Base-by-base conservation (phyloP, 2,329 filamentous ascomycete species). In the Diaporthe ampelina region DNA sequence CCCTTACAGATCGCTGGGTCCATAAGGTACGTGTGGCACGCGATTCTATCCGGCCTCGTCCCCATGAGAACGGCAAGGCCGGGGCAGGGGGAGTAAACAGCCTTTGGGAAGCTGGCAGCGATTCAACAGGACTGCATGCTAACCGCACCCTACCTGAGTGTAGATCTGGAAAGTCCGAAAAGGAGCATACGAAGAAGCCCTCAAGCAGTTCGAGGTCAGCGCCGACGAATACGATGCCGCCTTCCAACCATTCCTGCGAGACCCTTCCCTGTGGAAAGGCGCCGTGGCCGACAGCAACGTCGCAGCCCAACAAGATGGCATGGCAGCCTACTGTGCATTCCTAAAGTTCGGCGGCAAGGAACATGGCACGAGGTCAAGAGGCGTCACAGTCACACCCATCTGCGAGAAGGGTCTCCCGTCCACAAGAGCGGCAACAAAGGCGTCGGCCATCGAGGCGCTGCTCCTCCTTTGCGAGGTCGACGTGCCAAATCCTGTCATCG, bases 81-180 rank as follows among this genome's bases (percentile, higher is more conserved):
- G 52, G 21, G 63, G 13, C 48, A 21, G 48, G 11, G 26, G 11
- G 4, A 21, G 29, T n/a, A n/a, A 17, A 10, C 48, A 21, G 1
- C 15, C 9, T 24, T 21, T 26, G 10, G 4, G 32, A 68, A 21
- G 15, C n/a, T 13, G 26, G 13, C 48, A 54, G 21, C 40, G 17
- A 8, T 21, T 13, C 7, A 7, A 24, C 3, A 35, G 21, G 7
- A 52, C 24, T 43, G 32, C 8, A 54, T 50, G 29, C 70, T 72
- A 56, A 72, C n/a, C 45, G 10, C 32, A 32, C n/a, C 32, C 8
- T 32, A 24, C 26, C 15, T 54, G 45, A 32, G 26, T 67, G 37
- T 79, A 94, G 93, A 91, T 94, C 81, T 99, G 97, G 97, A 99
- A 99, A 89, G 95, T 97, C 56, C 91, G 97, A 81, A 99, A 99